Base-by-base conservation (phyloP, 1,284 basidiomycete species). In the Meripilus lineatus region DNA sequence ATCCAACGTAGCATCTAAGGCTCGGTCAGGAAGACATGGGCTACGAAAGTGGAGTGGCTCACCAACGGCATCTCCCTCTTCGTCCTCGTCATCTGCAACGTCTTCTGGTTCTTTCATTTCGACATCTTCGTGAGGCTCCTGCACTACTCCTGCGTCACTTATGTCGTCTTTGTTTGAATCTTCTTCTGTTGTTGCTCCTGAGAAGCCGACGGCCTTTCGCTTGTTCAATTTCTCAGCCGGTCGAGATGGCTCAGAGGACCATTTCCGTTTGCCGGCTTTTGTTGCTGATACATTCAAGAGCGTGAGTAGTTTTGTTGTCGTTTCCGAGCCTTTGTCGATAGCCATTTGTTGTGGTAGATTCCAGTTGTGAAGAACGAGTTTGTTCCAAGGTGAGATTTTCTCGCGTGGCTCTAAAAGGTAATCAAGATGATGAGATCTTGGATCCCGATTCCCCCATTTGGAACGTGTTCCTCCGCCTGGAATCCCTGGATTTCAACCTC, bases 241-340 rank as follows among this genome's bases (percentile, higher is more conserved):
- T 49, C 53, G 67, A 45, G 45, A 54, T 55, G 76, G 68, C 44
- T 72, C 64, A 44, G 64, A 53, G 46, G 68, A 63, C 50, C 73
- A 65, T 59, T 82, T 80, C 25, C 75, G 65, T 54, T 86, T 87
- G 33, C 69, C 69, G 6, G 74, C 65, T 57, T 79, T 84, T 6
- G 79, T 79, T 0, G 93, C 89, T 38, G 89, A 91, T 2, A 97
- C 91, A 64, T 99, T 99, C 23, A 99, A 75, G 1, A 99, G 78
- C 0, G 96, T 99, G 32, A 98, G 68, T 2, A 99, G 81, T 50
- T 84, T 84, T 35, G 86, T 87, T 2, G 81, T 84, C n/a, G 84
- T 79, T 7, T 73, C 67, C 55, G 79, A 81, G 13, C 54, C 49
- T 28, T 56, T 49, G 45, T 63, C 56, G 3, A 60, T 48, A 38